Percentiles rank a stretch among this genome's conserved stretches.
Conservation (phyloP, 768 basidiomycete species). For the Boletus subparvulus region DNA sequence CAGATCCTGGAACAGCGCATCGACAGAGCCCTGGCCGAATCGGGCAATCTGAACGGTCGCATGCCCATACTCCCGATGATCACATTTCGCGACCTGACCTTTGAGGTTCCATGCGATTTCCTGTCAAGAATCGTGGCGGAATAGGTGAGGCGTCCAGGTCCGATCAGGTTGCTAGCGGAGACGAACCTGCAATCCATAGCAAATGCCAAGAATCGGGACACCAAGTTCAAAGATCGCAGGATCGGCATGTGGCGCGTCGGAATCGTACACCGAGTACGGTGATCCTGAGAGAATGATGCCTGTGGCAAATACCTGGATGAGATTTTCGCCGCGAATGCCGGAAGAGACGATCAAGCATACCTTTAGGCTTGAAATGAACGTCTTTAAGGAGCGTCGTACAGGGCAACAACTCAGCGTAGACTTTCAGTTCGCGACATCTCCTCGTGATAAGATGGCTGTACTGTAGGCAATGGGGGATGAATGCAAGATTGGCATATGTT, state of each 20-base stretch:
- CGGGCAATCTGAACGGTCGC: constrained; percentile 76
- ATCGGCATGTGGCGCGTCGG: constrained; percentile 91
- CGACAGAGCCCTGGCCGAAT: constrained; percentile 55
- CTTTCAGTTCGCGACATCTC: constrained; percentile 94
- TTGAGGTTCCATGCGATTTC: constrained; percentile 90
- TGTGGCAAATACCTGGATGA: constrained; percentile 21
- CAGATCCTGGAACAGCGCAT: constrained; percentile 81
- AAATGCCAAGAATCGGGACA: constrained; percentile 93
- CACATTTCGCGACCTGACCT: constrained; percentile 80
- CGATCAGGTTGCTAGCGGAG: background rate
- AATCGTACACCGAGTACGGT: constrained; percentile 96
- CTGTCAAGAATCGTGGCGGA: constrained; percentile 39
- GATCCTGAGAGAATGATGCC: constrained; percentile 98
- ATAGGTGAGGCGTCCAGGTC: background rate
- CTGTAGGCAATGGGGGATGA: constrained; percentile 39
- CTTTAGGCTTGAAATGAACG: constrained; percentile 91
- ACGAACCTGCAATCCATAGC: constrained; percentile 90
- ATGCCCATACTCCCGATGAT: constrained; percentile 94
- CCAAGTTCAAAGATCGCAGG: constrained; percentile 84
- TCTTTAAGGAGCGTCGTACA: constrained; percentile 91
- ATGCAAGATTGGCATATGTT: constrained; percentile 8
- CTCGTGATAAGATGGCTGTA: constrained; percentile 97
- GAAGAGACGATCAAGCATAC: constrained; percentile 38
- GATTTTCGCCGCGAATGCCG: background rate
- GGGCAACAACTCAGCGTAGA: constrained; percentile 97